A percentile compares a stretch with the other conserved stretches of the same genome.
phyloP scores from a whole-genome alignment of 495 filamentous ascomycete genomes.

The Chaetomium tenue region DNA sequence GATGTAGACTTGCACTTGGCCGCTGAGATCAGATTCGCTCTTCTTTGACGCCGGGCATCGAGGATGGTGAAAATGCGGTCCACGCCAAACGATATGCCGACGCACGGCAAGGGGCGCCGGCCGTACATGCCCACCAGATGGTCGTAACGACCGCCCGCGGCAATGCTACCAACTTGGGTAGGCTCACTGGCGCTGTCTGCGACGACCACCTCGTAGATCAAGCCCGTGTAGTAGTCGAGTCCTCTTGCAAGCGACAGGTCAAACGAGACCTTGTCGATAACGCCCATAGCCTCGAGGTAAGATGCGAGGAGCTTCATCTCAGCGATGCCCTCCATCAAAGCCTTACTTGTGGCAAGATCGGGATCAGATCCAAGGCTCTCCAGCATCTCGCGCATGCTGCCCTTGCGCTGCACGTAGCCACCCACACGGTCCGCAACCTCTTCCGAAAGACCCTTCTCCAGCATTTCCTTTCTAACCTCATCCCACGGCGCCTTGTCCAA shows the following conservation, averaged over 20 bases:
- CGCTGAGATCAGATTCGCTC: slow-evolving; percentile 40
- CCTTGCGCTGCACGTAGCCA: slow-evolving; percentile 71
- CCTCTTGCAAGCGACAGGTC: slow-evolving; percentile 80
- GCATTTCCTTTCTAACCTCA: slow-evolving; percentile 87
- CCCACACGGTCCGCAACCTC: slow-evolving; percentile 81
- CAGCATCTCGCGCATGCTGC: slow-evolving; percentile 63
- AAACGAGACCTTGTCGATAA: slow-evolving; percentile 69
- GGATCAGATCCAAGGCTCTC: slow-evolving; percentile 60
- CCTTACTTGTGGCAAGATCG: slow-evolving; percentile 60
- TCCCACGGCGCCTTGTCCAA: slow-evolving; percentile 87
- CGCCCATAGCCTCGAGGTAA: slow-evolving; percentile 73
- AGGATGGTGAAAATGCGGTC: slow-evolving; percentile 91
- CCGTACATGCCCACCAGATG: slow-evolving; percentile 91
- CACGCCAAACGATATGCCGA: slow-evolving; percentile 89
- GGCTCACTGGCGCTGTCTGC: slow-evolving; percentile 33
- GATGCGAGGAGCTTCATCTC: slow-evolving; percentile 78
- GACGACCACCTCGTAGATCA: slow-evolving; percentile 77
- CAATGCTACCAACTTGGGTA: slow-evolving; percentile 62
- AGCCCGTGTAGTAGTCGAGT: slow-evolving; percentile 89
- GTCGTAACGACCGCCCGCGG: slow-evolving; percentile 88
- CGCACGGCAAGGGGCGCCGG: slow-evolving; percentile 78
- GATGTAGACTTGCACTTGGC: slow-evolving; percentile 79
- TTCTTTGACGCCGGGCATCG: slow-evolving; percentile 67
- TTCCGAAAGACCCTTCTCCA: slow-evolving; percentile 74
- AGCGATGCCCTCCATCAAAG: slow-evolving; percentile 69